These are phyloP conservation scores for Mycena vulgaris DNA, from an alignment of 768 basidiomycete species.

Conservation along the genomic window DNA sequence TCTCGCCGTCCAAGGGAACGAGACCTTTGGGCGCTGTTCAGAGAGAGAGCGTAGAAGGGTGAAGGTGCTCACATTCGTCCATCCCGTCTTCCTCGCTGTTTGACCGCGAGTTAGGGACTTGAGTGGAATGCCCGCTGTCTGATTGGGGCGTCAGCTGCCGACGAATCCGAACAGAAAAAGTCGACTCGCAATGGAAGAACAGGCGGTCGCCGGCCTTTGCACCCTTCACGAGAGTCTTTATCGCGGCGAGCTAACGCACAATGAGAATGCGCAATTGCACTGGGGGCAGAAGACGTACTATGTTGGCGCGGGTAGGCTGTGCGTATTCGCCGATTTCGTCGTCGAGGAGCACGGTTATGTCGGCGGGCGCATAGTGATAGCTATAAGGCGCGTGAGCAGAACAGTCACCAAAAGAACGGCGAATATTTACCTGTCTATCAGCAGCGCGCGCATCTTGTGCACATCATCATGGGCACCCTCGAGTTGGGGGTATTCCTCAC, in stretches of 20 bases:
- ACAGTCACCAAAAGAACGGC: neutral
- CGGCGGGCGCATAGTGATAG: neutral
- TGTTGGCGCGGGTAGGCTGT: constrained; percentile 24
- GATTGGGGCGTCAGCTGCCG: neutral
- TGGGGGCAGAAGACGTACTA: neutral
- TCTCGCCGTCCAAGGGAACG: constrained; percentile 15
- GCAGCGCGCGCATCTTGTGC: constrained; percentile 3
- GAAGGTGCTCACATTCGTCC: constrained; percentile 18
- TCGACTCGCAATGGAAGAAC: constrained; percentile 41
- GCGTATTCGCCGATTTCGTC: constrained; percentile 13
- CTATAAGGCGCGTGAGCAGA: neutral
- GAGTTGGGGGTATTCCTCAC: constrained; percentile 2
- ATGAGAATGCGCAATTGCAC: neutral
- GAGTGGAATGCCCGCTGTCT: constrained; percentile 29
- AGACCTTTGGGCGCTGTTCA: neutral
- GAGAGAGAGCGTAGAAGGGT: neutral
- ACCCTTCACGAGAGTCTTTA: constrained; percentile 11
- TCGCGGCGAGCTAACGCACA: constrained; percentile 7
- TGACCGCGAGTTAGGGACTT: constrained; percentile 1
- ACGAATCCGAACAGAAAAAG: neutral
- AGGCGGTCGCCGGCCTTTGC: constrained; percentile 11
- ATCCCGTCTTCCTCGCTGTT: constrained; percentile 30
- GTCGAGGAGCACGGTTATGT: constrained; percentile 11
- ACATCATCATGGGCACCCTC: constrained; percentile 10
- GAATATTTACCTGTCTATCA: neutral